Base-by-base conservation (phyloP, 208 protist species). In the Sergeia podlipaevii region DNA sequence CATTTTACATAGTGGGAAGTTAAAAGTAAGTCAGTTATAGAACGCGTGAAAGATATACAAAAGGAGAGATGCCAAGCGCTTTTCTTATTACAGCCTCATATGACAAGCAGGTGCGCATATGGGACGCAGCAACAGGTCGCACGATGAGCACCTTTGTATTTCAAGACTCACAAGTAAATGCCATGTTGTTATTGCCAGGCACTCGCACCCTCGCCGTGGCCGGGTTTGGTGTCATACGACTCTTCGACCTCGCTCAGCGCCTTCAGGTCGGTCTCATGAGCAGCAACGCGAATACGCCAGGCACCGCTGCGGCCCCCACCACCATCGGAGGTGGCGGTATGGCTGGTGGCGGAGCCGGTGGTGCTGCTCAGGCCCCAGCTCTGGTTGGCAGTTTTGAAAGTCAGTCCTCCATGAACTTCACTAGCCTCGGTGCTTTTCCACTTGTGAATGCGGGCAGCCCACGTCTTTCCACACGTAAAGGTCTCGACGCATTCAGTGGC, bases 91-190 rank as follows among this genome's bases (percentile, higher is more conserved):
- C 77, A 20, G 86, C 86, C 8, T 94, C 86, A 2, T 94, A 94
- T 41, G 86, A 94, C 57, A 90, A 89, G 60, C 78, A 94, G 55
- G 76, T 94, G 20, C 86, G 81, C 26, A 71, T 89, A 34, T 94
- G 86, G 83, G 80, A 94, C 41, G 73, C 71, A 0, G 65, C 76
- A 0, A 74, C 70, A 0, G 80, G 82, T n/a, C 80, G 83, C 30
- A 91, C 74, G 0, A 65, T 89, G 23, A 72, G 83, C 38, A 71
- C 61, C 62, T 87, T 94, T 45, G 43, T 68, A 1, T 94, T 94
- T 41, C 68, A 70, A 20, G 86, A 90, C 56, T 89, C 80, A 10
- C 86, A 94, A 52, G 73, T 94, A 23, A 94, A 94, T 58, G 68
- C 64, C n/a, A 33, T 94, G 8, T 64, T 71, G 10, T 15, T 87